A percentile compares a stretch with the other conserved stretches of the same genome.
Evolutionary conservation across 2,329 filamentous ascomycete genomes (phyloP).

Genomic region (Rutstroemia sp.): DNA sequence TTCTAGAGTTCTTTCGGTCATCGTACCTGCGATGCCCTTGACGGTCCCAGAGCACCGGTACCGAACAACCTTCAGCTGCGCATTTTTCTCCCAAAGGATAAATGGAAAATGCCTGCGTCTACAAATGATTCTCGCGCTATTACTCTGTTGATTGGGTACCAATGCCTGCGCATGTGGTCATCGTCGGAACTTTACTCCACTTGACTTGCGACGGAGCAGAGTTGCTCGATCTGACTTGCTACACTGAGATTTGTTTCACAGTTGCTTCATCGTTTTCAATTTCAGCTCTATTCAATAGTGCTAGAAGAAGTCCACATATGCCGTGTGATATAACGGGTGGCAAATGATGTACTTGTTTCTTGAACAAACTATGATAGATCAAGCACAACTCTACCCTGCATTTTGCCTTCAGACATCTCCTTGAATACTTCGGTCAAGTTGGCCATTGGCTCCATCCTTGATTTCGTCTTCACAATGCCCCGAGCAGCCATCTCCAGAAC

Average conservation of each 20-base stretch:
- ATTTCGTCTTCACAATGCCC: constrained; percentile 39
- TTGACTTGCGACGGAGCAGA: not conserved
- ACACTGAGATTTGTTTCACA: not conserved
- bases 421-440: constrained; percentile 38
- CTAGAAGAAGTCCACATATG: not conserved
- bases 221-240: constrained; percentile 1
- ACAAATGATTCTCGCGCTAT: not conserved
- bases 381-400: constrained; percentile 41
- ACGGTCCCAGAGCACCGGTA: constrained; percentile 4
- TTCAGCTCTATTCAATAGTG: constrained; percentile 2
- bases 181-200: not conserved
- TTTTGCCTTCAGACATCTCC: constrained; percentile 36
- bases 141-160: not conserved
- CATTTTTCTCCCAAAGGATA: not conserved
- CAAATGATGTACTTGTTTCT: not conserved
- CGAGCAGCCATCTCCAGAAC: constrained; percentile 40
- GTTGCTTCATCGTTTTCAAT: not conserved
- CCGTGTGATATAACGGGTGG: constrained; percentile 1
- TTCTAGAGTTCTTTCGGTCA: constrained; percentile 2
- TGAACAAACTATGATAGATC: constrained; percentile 29
- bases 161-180: not conserved
- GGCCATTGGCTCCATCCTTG: constrained; percentile 39
- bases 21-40: not conserved
- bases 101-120: not conserved
- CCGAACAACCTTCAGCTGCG: constrained; percentile 8